These are phyloP conservation scores for Suhomyces bolitotheri DNA, from an alignment of 1,139 yeast genomes.

Conservation along the genomic window DNA sequence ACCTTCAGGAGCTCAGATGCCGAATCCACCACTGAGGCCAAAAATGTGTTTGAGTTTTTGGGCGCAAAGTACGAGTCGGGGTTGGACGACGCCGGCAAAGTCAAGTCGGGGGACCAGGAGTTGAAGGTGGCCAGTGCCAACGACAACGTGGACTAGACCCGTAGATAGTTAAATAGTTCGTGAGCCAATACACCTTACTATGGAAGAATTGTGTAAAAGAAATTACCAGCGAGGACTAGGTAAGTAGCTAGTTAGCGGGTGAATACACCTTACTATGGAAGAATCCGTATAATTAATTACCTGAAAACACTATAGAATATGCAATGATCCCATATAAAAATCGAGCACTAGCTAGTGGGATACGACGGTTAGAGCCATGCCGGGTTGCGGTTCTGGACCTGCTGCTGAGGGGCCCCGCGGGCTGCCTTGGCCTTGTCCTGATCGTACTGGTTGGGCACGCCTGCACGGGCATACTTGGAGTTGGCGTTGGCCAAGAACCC, in stretches of 20 bases:
- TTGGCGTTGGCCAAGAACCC: background rate
- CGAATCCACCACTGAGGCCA: constrained; percentile 29
- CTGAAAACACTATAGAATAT: constrained; percentile 8
- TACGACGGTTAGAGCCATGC: constrained; percentile 12
- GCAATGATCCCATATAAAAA: constrained; percentile 6
- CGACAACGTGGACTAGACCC: constrained; percentile 13
- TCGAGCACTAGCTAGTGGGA: constrained; percentile 1
- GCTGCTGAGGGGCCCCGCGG: constrained; percentile 14
- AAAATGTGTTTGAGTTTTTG: constrained; percentile 70
- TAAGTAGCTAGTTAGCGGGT: too few relatives aligned
- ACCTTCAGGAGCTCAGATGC: constrained; percentile 41
- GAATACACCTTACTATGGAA: too few relatives aligned
- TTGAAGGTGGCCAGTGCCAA: constrained; percentile 9
- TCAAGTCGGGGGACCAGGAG: constrained; percentile 5
- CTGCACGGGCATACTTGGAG: constrained; percentile 6
- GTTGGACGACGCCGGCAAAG: constrained; percentile 9
- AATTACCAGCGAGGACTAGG: too few relatives aligned
- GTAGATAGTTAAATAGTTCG: background rate
- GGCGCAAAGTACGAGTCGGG: constrained; percentile 53
- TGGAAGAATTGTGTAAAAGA: background rate
- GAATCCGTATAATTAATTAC: constrained; percentile 3
- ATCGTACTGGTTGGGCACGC: constrained; percentile 9
- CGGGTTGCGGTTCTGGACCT: constrained; percentile 13
- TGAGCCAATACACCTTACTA: too few relatives aligned
- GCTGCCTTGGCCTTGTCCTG: constrained; percentile 12